Evolutionary conservation across 768 basidiomycete genomes (phyloP).

Genomic region (Boletus fagicola): DNA sequence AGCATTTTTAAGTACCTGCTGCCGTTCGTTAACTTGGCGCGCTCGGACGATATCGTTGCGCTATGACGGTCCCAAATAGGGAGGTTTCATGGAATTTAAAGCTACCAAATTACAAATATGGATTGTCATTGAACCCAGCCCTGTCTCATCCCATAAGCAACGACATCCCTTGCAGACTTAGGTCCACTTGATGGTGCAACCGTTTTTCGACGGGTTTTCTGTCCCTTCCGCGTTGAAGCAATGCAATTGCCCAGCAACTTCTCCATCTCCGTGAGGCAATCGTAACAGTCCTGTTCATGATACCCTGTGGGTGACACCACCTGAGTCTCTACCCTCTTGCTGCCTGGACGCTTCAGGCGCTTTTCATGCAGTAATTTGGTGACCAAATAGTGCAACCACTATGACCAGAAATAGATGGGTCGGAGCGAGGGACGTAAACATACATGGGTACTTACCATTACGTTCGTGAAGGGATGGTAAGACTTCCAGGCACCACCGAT

Average conservation of each 20-base stretch:
- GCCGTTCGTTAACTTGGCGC: neutral
- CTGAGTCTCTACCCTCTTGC: slow-evolving; percentile 33
- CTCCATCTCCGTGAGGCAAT: slow-evolving; percentile 67
- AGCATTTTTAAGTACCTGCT: slow-evolving; percentile 6
- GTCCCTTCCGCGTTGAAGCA: slow-evolving; percentile 33
- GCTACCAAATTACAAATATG: neutral
- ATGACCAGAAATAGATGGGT: slow-evolving; percentile 13
- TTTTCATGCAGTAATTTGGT: slow-evolving; percentile 71
- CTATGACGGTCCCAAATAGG: slow-evolving; percentile 12
- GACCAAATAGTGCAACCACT: slow-evolving; percentile 92
- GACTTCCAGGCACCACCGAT: slow-evolving; percentile 66
- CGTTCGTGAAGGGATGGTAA: slow-evolving; percentile 82
- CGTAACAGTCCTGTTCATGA: slow-evolving; percentile 67
- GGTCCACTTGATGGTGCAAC: slow-evolving; percentile 18
- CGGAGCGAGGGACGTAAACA: neutral
- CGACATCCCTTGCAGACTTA: slow-evolving; percentile 56
- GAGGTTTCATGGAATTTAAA: slow-evolving; percentile 1
- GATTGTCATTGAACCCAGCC: slow-evolving; percentile 53
- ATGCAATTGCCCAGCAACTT: slow-evolving; percentile 51
- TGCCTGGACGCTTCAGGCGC: slow-evolving; percentile 54
- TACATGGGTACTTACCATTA: slow-evolving; percentile 65
- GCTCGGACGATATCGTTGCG: neutral
- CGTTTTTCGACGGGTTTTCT: slow-evolving; percentile 38
- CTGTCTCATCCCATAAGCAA: slow-evolving; percentile 56
- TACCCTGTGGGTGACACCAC: slow-evolving; percentile 37